phyloP scores from a whole-genome alignment of 169 alveolate species.

The Besnoitia besnoiti region DNA sequence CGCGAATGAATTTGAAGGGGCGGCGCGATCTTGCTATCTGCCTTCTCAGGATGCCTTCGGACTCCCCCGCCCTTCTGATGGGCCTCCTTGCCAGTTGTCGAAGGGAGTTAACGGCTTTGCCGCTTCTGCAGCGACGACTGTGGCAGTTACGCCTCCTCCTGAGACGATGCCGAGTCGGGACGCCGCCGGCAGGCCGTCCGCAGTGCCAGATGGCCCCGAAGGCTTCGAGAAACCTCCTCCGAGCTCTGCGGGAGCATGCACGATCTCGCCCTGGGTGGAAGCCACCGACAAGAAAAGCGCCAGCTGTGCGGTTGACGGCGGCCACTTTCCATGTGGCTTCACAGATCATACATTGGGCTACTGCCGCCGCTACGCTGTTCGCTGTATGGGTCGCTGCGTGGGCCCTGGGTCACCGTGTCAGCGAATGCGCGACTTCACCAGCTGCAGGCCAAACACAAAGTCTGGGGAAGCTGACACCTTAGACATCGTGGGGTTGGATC shows the following conservation, averaged over 20 bases:
- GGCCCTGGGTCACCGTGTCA: not conserved
- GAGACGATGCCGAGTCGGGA: not conserved
- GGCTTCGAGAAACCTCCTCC: no score
- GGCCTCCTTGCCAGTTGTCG: not conserved
- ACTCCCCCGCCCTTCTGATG: not conserved
- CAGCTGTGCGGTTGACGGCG: not conserved
- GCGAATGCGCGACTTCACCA: not conserved
- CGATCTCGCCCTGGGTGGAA: no score
- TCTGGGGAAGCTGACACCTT: not conserved
- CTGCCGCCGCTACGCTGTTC: not conserved
- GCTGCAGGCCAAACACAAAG: not conserved
- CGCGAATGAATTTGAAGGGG: no score
- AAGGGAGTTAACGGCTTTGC: not conserved
- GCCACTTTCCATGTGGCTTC: not conserved
- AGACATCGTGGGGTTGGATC: not conserved
- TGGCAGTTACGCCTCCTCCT: slow-evolving; percentile 20
- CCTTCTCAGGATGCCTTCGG: not conserved
- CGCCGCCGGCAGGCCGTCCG: no score
- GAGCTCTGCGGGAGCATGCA: no score
- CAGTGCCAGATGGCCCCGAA: no score
- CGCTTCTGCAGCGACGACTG: not conserved
- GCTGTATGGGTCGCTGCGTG: not conserved
- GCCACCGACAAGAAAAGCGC: no score
- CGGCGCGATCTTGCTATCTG: no score
- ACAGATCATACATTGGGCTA: not conserved